Conservation (phyloP, 768 basidiomycete genomes). For the Cystobasidium ongulense region DNA sequence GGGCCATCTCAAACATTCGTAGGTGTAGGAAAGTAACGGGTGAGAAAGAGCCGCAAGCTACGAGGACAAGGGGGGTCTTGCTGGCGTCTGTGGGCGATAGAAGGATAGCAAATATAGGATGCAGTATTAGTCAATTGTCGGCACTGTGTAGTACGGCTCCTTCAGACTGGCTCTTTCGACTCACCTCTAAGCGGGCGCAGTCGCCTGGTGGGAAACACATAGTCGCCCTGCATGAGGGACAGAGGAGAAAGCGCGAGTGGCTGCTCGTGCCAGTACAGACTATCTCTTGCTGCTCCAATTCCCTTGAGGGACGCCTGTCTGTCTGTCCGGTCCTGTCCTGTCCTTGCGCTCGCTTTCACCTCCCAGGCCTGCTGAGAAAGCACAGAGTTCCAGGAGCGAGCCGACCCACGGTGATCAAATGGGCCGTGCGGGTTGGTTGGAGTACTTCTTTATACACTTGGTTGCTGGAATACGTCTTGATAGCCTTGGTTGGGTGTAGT, state of each 20-base stretch:
- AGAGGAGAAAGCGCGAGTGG: background rate
- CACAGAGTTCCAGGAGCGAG: too few species aligned
- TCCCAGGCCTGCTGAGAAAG: too few species aligned
- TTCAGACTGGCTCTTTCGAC: conserved; percentile 26
- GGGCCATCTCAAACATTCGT: conserved; percentile 99
- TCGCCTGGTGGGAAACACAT: conserved; percentile 46
- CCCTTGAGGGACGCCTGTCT: too few species aligned
- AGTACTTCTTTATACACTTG: too few species aligned
- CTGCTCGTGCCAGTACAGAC: background rate
- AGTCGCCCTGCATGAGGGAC: conserved; percentile 42
- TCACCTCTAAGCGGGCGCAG: conserved; percentile 45
- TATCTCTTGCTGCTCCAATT: background rate
- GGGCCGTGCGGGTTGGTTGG: too few species aligned
- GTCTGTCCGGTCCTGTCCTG: too few species aligned
- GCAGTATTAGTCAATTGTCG: too few species aligned
- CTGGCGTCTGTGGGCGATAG: conserved; percentile 39
- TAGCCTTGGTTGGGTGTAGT: too few species aligned
- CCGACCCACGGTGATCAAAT: too few species aligned
- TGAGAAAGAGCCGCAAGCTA: conserved; percentile 96
- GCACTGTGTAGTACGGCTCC: background rate
- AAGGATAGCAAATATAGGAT: background rate
- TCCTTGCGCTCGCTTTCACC: too few species aligned
- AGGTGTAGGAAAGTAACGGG: conserved; percentile 54
- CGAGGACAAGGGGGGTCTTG: conserved; percentile 75
- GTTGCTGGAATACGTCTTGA: too few species aligned